Base-by-base conservation (phyloP, 805 yeast species). In the Wickerhamomyces silvicola region DNA sequence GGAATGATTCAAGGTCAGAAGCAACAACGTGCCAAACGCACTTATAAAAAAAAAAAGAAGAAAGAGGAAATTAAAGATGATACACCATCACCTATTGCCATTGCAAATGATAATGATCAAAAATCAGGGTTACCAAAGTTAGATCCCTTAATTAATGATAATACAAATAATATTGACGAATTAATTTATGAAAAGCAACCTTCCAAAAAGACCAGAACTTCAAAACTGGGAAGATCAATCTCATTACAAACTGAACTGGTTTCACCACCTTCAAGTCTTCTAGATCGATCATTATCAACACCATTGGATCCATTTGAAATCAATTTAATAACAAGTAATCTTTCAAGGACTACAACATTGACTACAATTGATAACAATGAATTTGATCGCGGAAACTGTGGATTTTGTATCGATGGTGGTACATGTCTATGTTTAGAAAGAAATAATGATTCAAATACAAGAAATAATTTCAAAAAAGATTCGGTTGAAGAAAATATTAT, bases 311-410 rank as follows among this genome's bases (percentile, higher is more conserved):
- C 30, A 12, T 19, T 27, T 27, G 30, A 27, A 20, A 19, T 27
- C n/a, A 27, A 27, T 20, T 10, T 28, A n/a, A 22, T 19, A 22
- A 28, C 24, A 6, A 16, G 29, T 31, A n/a, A 32, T 11, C 19
- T 35, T 5, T 33, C 44, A 12, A 31, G 51, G 7, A 42, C 46
- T 7, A 45, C 48, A 2, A 46, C 52, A 10, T 39, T 39, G 22
- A 42, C 45, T 8, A 43, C 51, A 5, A 22, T 43, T 7, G 44
- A 34, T 24, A 20, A 12, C 26, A 28, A 43, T n/a, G 21, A 11
- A 18, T 16, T 7, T 7, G 14, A 14, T 15, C 20, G 14, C 4
- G 20, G 21, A 20, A 34, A 22, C n/a, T 42, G 46, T 27, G 42
- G 41, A 7, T 40, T 40, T 21, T 42, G 46, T 24, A 24, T 30